Conservation (phyloP, 257 asterid genomes). For the Osmanthus fragrans region DNA sequence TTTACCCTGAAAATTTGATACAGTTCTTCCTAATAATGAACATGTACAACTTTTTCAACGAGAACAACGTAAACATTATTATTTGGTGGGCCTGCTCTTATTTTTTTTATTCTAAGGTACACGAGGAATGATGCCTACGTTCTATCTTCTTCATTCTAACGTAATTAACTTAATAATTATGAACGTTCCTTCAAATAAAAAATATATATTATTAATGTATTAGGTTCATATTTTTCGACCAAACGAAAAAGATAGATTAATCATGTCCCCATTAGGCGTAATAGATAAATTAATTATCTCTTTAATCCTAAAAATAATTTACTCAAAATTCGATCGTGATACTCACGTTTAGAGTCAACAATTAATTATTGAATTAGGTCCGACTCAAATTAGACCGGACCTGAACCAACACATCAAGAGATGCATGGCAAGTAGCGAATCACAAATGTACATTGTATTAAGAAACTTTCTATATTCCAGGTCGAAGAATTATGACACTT, state of each 20-base stretch:
- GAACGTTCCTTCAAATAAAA: no score
- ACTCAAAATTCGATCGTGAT: no score
- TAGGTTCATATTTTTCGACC: background rate
- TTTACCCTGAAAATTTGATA: background rate
- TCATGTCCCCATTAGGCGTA: background rate
- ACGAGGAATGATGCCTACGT: no score
- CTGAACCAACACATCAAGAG: background rate
- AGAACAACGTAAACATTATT: background rate
- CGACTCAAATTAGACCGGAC: background rate
- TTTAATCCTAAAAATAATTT: no score
- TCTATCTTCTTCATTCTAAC: background rate
- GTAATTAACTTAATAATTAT: no score
- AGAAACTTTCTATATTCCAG: no score
- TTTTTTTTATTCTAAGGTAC: background rate
- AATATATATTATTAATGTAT: no score
- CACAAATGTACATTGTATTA: background rate
- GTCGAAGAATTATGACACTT: background rate
- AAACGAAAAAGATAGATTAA: background rate
- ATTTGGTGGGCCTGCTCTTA: background rate
- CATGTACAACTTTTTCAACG: background rate
- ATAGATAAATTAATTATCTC: no score
- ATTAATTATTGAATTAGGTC: no score
- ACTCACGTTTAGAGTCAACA: no score
- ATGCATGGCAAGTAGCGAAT: background rate
- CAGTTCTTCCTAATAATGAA: background rate